Base-by-base conservation (phyloP, 1,139 yeast species). In the Debaryomyces fabryi region DNA sequence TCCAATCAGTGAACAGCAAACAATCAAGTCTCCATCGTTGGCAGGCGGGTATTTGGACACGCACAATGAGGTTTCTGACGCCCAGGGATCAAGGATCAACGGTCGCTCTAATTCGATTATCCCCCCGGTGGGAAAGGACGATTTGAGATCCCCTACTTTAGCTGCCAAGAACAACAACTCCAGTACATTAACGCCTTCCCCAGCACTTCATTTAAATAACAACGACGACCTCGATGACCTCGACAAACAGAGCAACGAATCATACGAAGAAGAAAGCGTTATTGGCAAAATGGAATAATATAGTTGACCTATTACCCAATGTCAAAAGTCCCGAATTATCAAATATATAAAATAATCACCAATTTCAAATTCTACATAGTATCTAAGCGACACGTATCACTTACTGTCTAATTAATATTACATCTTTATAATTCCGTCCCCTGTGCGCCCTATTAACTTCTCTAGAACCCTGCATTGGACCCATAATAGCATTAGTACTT, bases 271-370 rank as follows among this genome's bases (percentile, higher is more conserved):
- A 30, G 66, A 60, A 33, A 61, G 56, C 20, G 59, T 62, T 21
- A 49, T 62, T 43, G 68, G 67, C 18, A 58, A 57, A 44, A 57
- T 60, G 65, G 68, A 63, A 45, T 59, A 50, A 42, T 32, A 24
- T 21, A 38, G 32, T 38, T 27, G 27, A 36, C 47, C 27, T n/a
- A 38, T 37, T 33, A 35, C n/a, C 34, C 15, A 35, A 35, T 35
- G 38, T 21, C 25, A 35, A 35, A 35, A 16, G 23, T 20, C 38
- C 24, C 24, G 12, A 37, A 15, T 37, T n/a, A 13, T 13, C 12
- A 21, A 21, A 24, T 37, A 12, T 23, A 23, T 21, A 37, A 37
- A 24, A 37, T 25, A 37, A 37, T 24, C 13, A 3, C 6, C 13
- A 27, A 24, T 24, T 37, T 37, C 40, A 37, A 23, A 13, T 25